Conservation (phyloP, 345 rosid species). For the Rhodamnia argentea region DNA sequence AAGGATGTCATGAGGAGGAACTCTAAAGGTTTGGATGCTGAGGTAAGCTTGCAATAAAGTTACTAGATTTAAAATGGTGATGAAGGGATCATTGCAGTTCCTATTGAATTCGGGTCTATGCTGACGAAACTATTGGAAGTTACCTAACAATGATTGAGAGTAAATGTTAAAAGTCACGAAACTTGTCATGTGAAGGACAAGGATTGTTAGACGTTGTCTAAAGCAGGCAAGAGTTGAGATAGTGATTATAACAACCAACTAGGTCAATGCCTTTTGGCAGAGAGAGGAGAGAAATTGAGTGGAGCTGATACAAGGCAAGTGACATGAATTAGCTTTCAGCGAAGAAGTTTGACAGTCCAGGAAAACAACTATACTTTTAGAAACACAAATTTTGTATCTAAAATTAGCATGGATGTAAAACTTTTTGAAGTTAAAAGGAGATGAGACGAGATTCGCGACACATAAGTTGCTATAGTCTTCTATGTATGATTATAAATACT, state of each 20-base stretch:
- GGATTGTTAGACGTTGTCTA: neutral
- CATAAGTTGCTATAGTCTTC: neutral
- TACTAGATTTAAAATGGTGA: neutral
- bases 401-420: neutral
- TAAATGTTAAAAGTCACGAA: too few species aligned
- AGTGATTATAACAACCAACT: neutral
- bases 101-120: neutral
- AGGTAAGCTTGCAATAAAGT: conserved; percentile 25
- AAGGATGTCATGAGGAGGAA: conserved; percentile 71
- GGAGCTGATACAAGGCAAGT: neutral
- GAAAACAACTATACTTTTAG: neutral
- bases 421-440: neutral
- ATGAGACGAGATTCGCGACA: neutral
- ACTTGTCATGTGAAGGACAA: neutral
- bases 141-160: too few species aligned
- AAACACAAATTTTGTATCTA: neutral
- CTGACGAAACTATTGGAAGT: neutral
- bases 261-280: neutral
- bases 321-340: neutral
- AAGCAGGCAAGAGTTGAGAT: neutral
- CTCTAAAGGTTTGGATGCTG: conserved; percentile 60
- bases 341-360: neutral
- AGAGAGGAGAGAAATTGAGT: neutral
- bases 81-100: neutral
- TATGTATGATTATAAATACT: neutral